These are phyloP conservation scores for Eremomyces bilateralis DNA, from an alignment of 495 filamentous ascomycete genomes.

Conservation along the genomic window DNA sequence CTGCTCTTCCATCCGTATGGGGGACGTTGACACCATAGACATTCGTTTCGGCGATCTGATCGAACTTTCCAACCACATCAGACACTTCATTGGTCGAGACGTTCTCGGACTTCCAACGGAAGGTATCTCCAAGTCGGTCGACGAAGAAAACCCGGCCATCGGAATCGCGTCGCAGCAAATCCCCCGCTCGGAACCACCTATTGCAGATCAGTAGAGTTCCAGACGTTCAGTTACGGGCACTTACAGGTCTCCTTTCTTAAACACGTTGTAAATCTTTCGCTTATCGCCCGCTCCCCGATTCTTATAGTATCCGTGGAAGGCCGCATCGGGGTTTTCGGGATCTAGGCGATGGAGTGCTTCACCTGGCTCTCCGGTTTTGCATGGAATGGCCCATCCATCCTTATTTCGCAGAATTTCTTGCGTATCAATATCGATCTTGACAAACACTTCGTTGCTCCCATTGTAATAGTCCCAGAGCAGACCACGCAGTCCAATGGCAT, in stretches of 20 bases:
- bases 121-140: constrained; percentile 67
- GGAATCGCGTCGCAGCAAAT: constrained; percentile 8
- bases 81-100: constrained; percentile 19
- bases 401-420: constrained; percentile 16
- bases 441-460: constrained; percentile 11
- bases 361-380: constrained; percentile 6
- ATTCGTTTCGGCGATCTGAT: constrained; percentile 17
- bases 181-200: constrained; percentile 13
- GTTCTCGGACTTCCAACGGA: constrained; percentile 84
- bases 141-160: constrained; percentile 12
- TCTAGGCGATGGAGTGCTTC: constrained; percentile 10
- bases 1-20: constrained; percentile 8
- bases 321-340: constrained; percentile 3
- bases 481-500: constrained; percentile 9
- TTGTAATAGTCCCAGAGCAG: constrained; percentile 12
- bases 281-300: constrained; percentile 8
- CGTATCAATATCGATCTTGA: constrained; percentile 16
- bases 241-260: constrained; percentile 13
- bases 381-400: constrained; percentile 10
- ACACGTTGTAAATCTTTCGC: constrained; percentile 9
- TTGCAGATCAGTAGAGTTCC: neutral
- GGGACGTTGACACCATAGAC: constrained; percentile 19
- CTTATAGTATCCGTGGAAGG: constrained; percentile 6
- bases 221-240: neutral
- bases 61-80: constrained; percentile 15